Evolutionary conservation across 768 basidiomycete genomes (phyloP).

Genomic region (Gloeophyllum trabeum): DNA sequence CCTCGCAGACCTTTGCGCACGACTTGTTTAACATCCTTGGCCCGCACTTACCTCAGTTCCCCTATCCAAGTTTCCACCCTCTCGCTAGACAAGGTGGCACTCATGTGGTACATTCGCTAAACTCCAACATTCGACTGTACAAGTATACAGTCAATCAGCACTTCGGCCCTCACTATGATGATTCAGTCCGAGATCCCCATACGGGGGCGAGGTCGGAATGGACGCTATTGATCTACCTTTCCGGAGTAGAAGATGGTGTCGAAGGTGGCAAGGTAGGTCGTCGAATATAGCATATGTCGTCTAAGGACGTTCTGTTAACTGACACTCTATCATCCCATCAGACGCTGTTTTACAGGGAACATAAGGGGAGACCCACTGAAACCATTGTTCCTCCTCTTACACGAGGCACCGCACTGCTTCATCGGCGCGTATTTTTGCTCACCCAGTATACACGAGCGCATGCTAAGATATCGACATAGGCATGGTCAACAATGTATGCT

Average conservation of each 20-base stretch:
- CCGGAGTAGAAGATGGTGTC: slow-evolving; percentile 62
- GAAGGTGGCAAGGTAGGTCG: slow-evolving; percentile 51
- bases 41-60: slow-evolving; percentile 51
- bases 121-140: slow-evolving; percentile 68
- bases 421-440: slow-evolving; percentile 31
- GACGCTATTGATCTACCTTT: slow-evolving; percentile 67
- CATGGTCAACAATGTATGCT: slow-evolving; percentile 66
- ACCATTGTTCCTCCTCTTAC: slow-evolving; percentile 40
- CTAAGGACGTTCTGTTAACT: slow-evolving; percentile 7
- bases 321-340: slow-evolving; percentile 13
- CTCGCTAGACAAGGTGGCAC: too few species aligned
- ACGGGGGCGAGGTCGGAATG: slow-evolving; percentile 64
- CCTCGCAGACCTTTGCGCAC: slow-evolving; percentile 46
- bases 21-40: slow-evolving; percentile 34
- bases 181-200: slow-evolving; percentile 45
- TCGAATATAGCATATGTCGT: slow-evolving; percentile 3
- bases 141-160: slow-evolving; percentile 52
- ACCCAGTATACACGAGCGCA: not conserved
- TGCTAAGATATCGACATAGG: slow-evolving; percentile 20
- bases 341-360: slow-evolving; percentile 62
- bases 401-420: slow-evolving; percentile 55
- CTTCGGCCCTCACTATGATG: slow-evolving; percentile 73
- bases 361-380: slow-evolving; percentile 35
- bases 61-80: slow-evolving; percentile 22
- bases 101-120: slow-evolving; percentile 44